Evolutionary conservation across 352 stramenopile species (phyloP), one percentile per base, ranked within the genome.

Genomic region (Globisporangium cylindrosporum): DNA sequence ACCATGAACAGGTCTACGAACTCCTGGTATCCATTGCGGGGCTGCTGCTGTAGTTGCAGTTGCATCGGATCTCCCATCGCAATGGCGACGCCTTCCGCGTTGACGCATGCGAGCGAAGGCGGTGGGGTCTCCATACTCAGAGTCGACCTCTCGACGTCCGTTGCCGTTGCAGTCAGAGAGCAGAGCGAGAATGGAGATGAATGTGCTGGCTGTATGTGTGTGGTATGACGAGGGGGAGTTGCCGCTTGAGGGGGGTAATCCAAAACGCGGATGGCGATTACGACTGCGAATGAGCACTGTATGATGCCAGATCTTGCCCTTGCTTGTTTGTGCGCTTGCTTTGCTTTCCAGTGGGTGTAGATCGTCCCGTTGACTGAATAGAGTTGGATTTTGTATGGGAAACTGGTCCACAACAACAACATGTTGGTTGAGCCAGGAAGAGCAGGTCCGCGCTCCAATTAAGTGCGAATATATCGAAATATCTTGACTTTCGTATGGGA

Each of bases 1-100:
- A 85, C 72, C 77, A 92, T 87, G 66, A 92, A 79, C 49, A 90
- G 64, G 56, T 91, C 81, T 58, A 86, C 65, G 64, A 89, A 84
- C 53, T 78, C 70, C 62, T 79, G 71, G 64, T 72, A 78, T 34
- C 59, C 62, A 18, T 59, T 64, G 54, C 54, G 55, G 9, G 55
- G 36, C 27, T 18, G 38, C 27, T 25, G 64, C n/a, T 41, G 55
- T 38, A 10, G 32, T 22, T 51, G 43, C 43, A 22, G 18, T n/a
- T 51, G 43, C 18, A 51, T 12, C 18, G 22, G 5, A 20, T 46
- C 38, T 20, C 15, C 15, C 41, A 29, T n/a, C 8, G 20, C 56
- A 9, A 61, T 48, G 10, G 20, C 56, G 32, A 22, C 29, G 29
- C n/a, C 48, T 25, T 62, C 56, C 34, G 25, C 32, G 10, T 62